Percentiles rank a stretch among this genome's conserved stretches.
Evolutionary conservation across 2,329 filamentous ascomycete genomes (phyloP).

Genomic region (Claviceps digitariae): DNA sequence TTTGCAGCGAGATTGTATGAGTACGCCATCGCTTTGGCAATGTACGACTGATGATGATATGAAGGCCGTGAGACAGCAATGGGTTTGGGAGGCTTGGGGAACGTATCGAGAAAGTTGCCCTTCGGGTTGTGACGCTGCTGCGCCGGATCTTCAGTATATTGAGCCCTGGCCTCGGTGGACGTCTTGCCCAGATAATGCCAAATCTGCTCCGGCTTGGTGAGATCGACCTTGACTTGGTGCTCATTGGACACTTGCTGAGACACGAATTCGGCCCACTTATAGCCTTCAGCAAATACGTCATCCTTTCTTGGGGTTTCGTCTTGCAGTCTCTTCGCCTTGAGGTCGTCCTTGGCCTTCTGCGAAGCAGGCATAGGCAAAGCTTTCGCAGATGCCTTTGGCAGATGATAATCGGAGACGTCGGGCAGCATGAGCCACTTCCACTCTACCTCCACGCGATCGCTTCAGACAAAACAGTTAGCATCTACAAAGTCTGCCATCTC

Average conservation of each 20-base stretch:
- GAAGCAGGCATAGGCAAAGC: slow-evolving; percentile 58
- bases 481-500: neutral
- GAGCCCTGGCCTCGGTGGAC: slow-evolving; percentile 81
- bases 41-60: slow-evolving; percentile 6
- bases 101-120: slow-evolving; percentile 59
- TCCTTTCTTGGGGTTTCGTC: slow-evolving; percentile 52
- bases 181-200: slow-evolving; percentile 81
- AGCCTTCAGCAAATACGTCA: slow-evolving; percentile 53
- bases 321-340: slow-evolving; percentile 50
- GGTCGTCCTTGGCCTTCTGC: slow-evolving; percentile 47
- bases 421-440: slow-evolving; percentile 75
- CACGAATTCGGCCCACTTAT: slow-evolving; percentile 70
- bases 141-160: slow-evolving; percentile 69
- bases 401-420: slow-evolving; percentile 53
- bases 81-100: slow-evolving; percentile 39
- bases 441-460: slow-evolving; percentile 63
- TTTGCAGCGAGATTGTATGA: slow-evolving; percentile 5
- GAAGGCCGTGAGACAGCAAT: slow-evolving; percentile 14
- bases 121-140: slow-evolving; percentile 49
- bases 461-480: slow-evolving; percentile 30
- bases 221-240: slow-evolving; percentile 54
- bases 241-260: slow-evolving; percentile 43
- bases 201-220: slow-evolving; percentile 58
- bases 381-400: slow-evolving; percentile 61
- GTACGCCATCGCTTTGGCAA: slow-evolving; percentile 8